Percentiles rank a stretch among this genome's conserved stretches.
Evolutionary conservation across 1,284 basidiomycete genomes (phyloP).

Genomic region (Volvariella surrecta): DNA sequence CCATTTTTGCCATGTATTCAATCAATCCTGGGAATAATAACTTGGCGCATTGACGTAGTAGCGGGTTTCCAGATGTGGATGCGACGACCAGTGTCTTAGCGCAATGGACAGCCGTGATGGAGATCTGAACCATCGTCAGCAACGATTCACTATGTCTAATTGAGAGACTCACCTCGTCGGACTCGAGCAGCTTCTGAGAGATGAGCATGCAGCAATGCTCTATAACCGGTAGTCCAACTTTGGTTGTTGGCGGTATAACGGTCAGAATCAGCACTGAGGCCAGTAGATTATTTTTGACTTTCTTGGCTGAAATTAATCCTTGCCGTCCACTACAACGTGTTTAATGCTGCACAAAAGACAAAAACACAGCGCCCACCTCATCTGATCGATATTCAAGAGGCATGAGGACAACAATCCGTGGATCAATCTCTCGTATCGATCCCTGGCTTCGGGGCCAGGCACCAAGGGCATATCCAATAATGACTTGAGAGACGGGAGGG

Average conservation of each 20-base stretch:
- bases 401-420: slow-evolving; percentile 86
- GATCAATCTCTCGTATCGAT: slow-evolving; percentile 52
- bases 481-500: slow-evolving; percentile 70
- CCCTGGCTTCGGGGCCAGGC: slow-evolving; percentile 23
- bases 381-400: slow-evolving; percentile 82
- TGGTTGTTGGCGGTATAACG: slow-evolving; percentile 59
- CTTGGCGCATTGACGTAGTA: slow-evolving; percentile 68
- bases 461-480: slow-evolving; percentile 50
- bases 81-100: slow-evolving; percentile 73
- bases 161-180: slow-evolving; percentile 58
- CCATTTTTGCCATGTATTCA: slow-evolving; percentile 65
- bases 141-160: slow-evolving; percentile 14
- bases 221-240: slow-evolving; percentile 68
- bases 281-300: slow-evolving; percentile 88
- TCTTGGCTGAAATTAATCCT: slow-evolving; percentile 70
- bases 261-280: slow-evolving; percentile 84
- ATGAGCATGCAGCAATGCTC: slow-evolving; percentile 85
- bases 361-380: slow-evolving; percentile 54
- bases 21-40: slow-evolving; percentile 77
- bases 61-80: slow-evolving; percentile 47
- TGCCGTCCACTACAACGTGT: slow-evolving; percentile 55
- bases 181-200: slow-evolving; percentile 64
- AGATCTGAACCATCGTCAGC: too few relatives aligned
- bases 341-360: slow-evolving; percentile 6
- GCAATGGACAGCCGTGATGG: slow-evolving; percentile 85